Evolutionary conservation across 257 asterid species (phyloP), one percentile per base, ranked within the genome.

Genomic region (Nyctanthes arbortristis): DNA sequence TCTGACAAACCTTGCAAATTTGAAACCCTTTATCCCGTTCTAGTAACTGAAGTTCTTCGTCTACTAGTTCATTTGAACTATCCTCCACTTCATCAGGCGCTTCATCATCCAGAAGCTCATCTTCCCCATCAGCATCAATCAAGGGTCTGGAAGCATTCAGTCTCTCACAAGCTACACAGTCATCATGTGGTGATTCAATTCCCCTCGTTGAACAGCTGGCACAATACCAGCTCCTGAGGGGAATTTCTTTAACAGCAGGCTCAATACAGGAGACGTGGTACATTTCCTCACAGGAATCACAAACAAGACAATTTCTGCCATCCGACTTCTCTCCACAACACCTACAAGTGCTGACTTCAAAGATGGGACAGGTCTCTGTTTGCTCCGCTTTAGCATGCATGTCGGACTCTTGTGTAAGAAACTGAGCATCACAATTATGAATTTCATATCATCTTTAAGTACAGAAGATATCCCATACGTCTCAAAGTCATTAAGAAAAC

Each of bases 241-340:
- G 95, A 49, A 89, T 88, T 76, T 86, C 95, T 82, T 75, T 77
- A 28, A 88, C 82, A 27, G 88, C 78, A 39, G 96, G 99, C 71
- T 87, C 81, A 6, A 88, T 84, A 63, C 99, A 94, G 75, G 90
- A 81, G 52, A 88, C 78, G 65, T 91, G 99, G 67, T 89, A 88
- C 77, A 94, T 89, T 60, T 82, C 91, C 69, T 94, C 99, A 7
- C 99, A 91, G 3, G 95, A 88, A 77, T 94, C 97, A 60, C 99
- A 94, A 47, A 88, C 88, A 63, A 94, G 84, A 76, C 87, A 78
- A 61, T 79, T 80, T 72, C 71, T 79, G 70, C 93, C 97, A 73
- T 91, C 90, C 1, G 91, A 83, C 66, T 80, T 84, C 71, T 82
- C 86, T 66, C 88, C 75, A 77, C 97, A 94, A 7, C 59, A 73